These are phyloP conservation scores for Calamus simplicifolius DNA, from an alignment of 176 grass and related monocot species.

Conservation along the genomic window DNA sequence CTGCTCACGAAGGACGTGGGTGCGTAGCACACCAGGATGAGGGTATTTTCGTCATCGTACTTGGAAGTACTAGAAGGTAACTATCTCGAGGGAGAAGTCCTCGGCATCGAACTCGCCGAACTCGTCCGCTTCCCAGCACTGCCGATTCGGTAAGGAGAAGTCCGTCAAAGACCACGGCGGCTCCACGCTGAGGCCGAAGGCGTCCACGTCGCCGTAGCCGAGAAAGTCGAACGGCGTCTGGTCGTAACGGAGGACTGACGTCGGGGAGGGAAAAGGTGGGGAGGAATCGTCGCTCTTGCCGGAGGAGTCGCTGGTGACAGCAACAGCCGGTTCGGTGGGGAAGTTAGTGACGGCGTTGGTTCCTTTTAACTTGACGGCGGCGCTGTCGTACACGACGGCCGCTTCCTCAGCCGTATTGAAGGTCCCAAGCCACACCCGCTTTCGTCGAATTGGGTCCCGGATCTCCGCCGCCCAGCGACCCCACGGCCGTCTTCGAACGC, in stretches of 20 bases:
- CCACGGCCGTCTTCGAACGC: constrained; percentile 52
- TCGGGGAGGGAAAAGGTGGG: constrained; percentile 38
- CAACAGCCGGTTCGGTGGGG: not conserved
- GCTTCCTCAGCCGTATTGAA: constrained; percentile 52
- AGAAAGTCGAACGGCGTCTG: constrained; percentile 27
- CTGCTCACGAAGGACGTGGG: too few species aligned
- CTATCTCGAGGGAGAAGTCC: constrained; percentile 2
- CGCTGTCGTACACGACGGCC: constrained; percentile 52
- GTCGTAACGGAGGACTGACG: constrained; percentile 29
- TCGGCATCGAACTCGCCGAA: constrained; percentile 27
- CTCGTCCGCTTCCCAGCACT: constrained; percentile 34
- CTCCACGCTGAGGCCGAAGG: constrained; percentile 2
- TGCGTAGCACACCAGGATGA: not conserved
- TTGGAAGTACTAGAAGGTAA: not conserved
- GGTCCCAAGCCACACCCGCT: constrained; percentile 29
- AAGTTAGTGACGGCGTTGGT: constrained; percentile 38
- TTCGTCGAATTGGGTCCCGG: constrained; percentile 38
- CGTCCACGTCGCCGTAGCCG: constrained; percentile 25
- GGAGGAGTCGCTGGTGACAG: not conserved
- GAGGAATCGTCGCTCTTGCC: not conserved
- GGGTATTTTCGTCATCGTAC: constrained; percentile 4
- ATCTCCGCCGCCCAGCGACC: constrained; percentile 62
- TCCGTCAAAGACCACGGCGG: constrained; percentile 21
- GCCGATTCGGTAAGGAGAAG: constrained; percentile 29
- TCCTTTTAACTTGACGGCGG: constrained; percentile 45